Conservation (phyloP, 176 grass and related monocot genomes). For the Phoenix dactylifera region DNA sequence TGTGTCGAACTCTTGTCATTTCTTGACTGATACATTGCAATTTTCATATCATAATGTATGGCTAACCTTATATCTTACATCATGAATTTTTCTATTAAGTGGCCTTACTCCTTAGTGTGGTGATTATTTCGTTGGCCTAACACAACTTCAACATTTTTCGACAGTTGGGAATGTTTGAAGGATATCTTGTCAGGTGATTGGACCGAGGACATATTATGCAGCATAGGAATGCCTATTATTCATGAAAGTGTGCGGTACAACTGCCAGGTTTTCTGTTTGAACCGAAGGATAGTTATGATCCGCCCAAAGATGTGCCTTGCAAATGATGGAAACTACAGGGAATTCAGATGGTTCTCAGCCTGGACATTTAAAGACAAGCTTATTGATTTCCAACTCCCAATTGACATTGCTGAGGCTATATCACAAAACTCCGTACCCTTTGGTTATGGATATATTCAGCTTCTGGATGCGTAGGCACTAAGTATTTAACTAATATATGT, state of each 20-base stretch:
- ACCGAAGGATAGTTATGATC: constrained; percentile 85
- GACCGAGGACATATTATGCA: constrained; percentile 77
- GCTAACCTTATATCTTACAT: too few species aligned
- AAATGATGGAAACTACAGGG: constrained; percentile 93
- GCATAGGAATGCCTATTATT: constrained; percentile 95
- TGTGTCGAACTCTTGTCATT: too few species aligned
- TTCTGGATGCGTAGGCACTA: constrained; percentile 81
- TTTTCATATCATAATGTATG: too few species aligned
- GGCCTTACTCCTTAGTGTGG: too few species aligned
- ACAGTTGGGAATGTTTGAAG: constrained; percentile 89
- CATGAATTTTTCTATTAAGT: too few species aligned
- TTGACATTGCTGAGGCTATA: constrained; percentile 60
- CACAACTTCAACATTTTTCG: constrained; percentile 6
- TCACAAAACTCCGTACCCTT: constrained; percentile 56
- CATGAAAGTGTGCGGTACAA: constrained; percentile 84
- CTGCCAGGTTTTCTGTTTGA: constrained; percentile 90
- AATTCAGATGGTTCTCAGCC: constrained; percentile 95
- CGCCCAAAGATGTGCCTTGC: constrained; percentile 87
- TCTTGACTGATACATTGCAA: too few species aligned
- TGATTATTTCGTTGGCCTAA: not conserved
- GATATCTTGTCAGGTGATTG: constrained; percentile 67
- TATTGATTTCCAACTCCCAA: constrained; percentile 64
- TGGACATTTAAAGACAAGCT: constrained; percentile 73
- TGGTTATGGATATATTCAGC: constrained; percentile 84
- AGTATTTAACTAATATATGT: not conserved